Conservation (phyloP, 805 yeast genomes). For the Candida ovalis region DNA sequence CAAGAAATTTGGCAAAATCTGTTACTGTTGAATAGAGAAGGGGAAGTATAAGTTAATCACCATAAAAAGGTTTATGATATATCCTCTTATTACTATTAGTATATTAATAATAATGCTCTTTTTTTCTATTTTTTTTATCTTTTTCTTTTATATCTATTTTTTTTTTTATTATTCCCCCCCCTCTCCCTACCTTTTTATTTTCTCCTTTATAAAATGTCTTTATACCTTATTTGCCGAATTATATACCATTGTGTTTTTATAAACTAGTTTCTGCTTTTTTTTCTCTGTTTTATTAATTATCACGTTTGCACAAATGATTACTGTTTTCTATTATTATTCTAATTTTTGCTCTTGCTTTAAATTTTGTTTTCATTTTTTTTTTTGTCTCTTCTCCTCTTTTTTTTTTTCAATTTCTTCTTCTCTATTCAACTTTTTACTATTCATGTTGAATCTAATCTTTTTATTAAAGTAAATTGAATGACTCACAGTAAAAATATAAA, state of each 20-base stretch:
- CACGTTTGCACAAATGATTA: background rate
- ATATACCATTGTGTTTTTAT: conserved; percentile 1
- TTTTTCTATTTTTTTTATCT: background rate
- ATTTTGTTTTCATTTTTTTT: background rate
- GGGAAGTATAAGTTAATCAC: too few species aligned
- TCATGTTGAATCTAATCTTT: background rate
- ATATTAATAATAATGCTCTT: background rate
- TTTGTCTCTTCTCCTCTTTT: background rate
- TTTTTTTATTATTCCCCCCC: background rate
- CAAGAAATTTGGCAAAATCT: conserved; percentile 96
- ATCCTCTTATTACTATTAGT: too few species aligned
- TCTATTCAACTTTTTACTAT: background rate
- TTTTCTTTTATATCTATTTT: background rate
- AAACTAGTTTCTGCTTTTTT: background rate
- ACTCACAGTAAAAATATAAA: too few species aligned
- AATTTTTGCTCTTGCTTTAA: background rate
- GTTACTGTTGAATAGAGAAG: conserved; percentile 83
- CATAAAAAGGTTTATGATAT: too few species aligned
- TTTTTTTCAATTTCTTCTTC: background rate
- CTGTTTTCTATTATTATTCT: background rate
- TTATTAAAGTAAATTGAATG: too few species aligned
- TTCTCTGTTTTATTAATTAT: background rate
- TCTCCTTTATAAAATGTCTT: background rate
- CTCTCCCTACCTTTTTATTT: background rate
- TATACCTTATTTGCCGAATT: background rate